These are phyloP conservation scores for Lentinula aciculospora DNA, from an alignment of 768 basidiomycete species.

Conservation along the genomic window DNA sequence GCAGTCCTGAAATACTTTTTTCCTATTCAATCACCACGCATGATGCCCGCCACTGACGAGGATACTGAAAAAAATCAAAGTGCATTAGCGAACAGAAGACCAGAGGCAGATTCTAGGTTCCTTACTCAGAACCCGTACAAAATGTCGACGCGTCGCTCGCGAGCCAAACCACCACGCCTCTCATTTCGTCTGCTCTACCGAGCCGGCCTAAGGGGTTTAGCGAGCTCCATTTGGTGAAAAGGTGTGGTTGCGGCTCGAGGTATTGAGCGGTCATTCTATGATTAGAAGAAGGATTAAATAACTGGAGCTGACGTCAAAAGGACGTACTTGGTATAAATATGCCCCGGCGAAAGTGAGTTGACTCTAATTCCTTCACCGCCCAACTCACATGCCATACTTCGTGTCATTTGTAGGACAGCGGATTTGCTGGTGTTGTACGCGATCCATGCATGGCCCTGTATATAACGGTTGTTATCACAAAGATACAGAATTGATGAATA, in stretches of 20 bases:
- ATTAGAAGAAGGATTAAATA: too few species aligned
- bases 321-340: conserved; percentile 63
- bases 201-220: conserved; percentile 68
- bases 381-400: conserved; percentile 80
- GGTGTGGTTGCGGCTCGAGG: conserved; percentile 57
- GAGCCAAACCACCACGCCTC: conserved; percentile 68
- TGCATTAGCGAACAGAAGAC: not conserved
- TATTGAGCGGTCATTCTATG: conserved; percentile 70
- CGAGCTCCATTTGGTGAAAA: conserved; percentile 61
- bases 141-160: conserved; percentile 73
- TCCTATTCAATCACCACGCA: conserved; percentile 1
- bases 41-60: not conserved
- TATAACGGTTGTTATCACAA: conserved; percentile 1
- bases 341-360: conserved; percentile 72
- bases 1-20: too few species aligned
- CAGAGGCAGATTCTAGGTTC: conserved; percentile 13
- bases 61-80: not conserved
- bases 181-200: conserved; percentile 66
- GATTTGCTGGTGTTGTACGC: conserved; percentile 77
- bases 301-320: not conserved
- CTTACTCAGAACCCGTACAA: conserved; percentile 80
- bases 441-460: conserved; percentile 68
- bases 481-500: not conserved
- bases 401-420: conserved; percentile 73
- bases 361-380: conserved; percentile 62